Percentiles rank a stretch among this genome's conserved stretches.
Conservation (phyloP, 1,139 yeast species). For the Sugiyamaella pinicola region DNA sequence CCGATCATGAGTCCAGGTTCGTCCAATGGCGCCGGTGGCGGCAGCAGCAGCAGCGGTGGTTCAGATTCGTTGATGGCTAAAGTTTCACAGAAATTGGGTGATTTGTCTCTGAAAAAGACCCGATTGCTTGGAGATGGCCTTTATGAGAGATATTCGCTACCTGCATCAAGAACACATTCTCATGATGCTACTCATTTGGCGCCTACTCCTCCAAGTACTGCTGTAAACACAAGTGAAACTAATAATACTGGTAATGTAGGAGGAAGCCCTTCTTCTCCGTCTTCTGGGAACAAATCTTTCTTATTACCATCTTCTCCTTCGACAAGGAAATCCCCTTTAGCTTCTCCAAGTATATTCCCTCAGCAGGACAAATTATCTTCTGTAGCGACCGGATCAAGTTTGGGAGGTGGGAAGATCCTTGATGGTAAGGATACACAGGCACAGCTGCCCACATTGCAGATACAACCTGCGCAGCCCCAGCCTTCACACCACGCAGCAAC, state of each 20-base stretch:
- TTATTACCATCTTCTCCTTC: conserved; percentile 1
- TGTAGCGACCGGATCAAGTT: background rate
- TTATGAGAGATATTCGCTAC: conserved; percentile 40
- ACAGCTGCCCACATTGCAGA: background rate
- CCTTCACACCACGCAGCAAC: background rate
- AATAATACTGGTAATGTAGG: background rate
- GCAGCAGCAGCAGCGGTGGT: background rate
- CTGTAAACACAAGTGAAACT: background rate
- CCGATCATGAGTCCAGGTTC: conserved; percentile 11
- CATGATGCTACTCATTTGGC: conserved; percentile 23
- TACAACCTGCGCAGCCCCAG: background rate
- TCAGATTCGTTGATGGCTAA: conserved; percentile 18
- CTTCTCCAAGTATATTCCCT: conserved; percentile 15
- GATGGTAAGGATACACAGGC: too few species aligned
- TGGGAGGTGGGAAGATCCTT: too few species aligned
- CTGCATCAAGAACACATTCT: conserved; percentile 37
- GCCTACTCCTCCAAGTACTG: conserved; percentile 3
- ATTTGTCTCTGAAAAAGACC: conserved; percentile 31
- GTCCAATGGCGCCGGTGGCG: conserved; percentile 2
- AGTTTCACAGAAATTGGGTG: conserved; percentile 21
- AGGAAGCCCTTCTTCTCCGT: conserved; percentile 4
- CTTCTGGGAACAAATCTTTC: background rate
- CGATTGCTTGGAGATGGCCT: conserved; percentile 37
- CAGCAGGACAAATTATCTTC: conserved; percentile 3
- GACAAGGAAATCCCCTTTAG: conserved; percentile 11